Evolutionary conservation across 495 filamentous ascomycete species (phyloP).

Genomic region (Aspergillus ellipticus): DNA sequence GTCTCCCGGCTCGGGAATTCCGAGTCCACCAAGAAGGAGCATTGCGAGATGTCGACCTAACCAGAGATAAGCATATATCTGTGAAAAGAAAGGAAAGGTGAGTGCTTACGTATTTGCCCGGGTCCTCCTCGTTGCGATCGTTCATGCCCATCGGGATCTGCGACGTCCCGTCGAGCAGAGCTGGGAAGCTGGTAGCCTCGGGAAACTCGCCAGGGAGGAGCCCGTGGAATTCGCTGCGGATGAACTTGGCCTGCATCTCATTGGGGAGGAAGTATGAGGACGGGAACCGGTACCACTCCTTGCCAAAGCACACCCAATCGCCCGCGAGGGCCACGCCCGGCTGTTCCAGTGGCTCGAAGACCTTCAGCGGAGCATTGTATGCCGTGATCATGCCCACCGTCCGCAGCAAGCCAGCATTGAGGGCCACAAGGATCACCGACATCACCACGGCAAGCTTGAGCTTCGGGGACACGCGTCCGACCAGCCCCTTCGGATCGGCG

Average conservation of each 20-base stretch:
- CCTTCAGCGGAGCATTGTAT: conserved; percentile 78
- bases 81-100: conserved; percentile 2
- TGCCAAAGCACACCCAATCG: conserved; percentile 83
- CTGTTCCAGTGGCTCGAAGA: conserved; percentile 60
- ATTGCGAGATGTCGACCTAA: conserved; percentile 65
- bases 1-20: conserved; percentile 59
- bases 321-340: conserved; percentile 47
- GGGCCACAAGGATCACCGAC: conserved; percentile 50
- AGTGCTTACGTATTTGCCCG: conserved; percentile 76
- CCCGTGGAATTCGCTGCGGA: conserved; percentile 85
- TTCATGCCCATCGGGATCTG: conserved; percentile 83
- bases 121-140: conserved; percentile 83
- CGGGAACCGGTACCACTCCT: conserved; percentile 99
- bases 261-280: conserved; percentile 86
- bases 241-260: conserved; percentile 75
- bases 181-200: conserved; percentile 57
- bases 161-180: conserved; percentile 74
- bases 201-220: conserved; percentile 88
- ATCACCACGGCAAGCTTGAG: conserved; percentile 62
- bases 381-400: conserved; percentile 76
- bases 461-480: conserved; percentile 65
- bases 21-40: conserved; percentile 85
- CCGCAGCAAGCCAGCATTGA: conserved; percentile 65
- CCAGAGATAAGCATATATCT: neutral
- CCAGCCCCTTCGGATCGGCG: conserved; percentile 57